Evolutionary conservation across 306 rosid species (phyloP).

Genomic region (Hylodesmum podocarpum): DNA sequence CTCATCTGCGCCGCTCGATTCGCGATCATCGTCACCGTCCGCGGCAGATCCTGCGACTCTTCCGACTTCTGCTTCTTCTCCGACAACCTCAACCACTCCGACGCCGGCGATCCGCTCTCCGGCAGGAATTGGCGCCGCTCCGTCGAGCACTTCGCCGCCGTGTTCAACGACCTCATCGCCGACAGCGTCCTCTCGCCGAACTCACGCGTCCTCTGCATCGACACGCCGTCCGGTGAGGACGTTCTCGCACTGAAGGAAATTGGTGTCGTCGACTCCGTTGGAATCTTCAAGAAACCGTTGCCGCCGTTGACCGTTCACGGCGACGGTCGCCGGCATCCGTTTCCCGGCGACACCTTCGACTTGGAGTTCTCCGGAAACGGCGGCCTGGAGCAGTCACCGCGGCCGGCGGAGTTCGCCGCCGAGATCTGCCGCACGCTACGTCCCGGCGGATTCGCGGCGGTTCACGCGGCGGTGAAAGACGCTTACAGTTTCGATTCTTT

Average conservation of each 20-base stretch:
- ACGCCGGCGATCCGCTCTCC: background rate
- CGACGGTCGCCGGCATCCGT: slow-evolving; percentile 33
- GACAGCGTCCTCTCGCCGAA: slow-evolving; percentile 44
- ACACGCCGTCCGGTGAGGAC: slow-evolving; percentile 44
- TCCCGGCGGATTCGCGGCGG: slow-evolving; percentile 47
- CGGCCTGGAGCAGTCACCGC: slow-evolving; percentile 15
- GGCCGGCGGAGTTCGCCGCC: slow-evolving; percentile 34
- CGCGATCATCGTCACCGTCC: slow-evolving; percentile 49
- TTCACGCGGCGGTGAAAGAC: slow-evolving; percentile 49
- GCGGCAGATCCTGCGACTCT: slow-evolving; percentile 42
- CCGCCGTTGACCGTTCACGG: slow-evolving; percentile 42
- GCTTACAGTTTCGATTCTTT: slow-evolving; percentile 52
- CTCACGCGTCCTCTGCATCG: slow-evolving; percentile 48
- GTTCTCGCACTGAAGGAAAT: slow-evolving; percentile 45
- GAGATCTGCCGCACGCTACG: slow-evolving; percentile 51
- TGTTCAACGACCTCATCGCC: slow-evolving; percentile 48
- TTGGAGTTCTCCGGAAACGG: slow-evolving; percentile 49
- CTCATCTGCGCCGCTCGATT: slow-evolving; percentile 44
- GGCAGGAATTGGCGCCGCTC: slow-evolving; percentile 41
- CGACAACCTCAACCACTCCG: background rate
- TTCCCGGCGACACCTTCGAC: slow-evolving; percentile 33
- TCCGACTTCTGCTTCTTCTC: slow-evolving; percentile 51
- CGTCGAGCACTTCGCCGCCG: slow-evolving; percentile 44
- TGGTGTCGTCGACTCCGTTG: slow-evolving; percentile 40
- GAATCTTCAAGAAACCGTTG: slow-evolving; percentile 44